Base-by-base conservation (phyloP, 2,329 filamentous ascomycete genomes). In the Hymenoscyphus fructigenus region DNA sequence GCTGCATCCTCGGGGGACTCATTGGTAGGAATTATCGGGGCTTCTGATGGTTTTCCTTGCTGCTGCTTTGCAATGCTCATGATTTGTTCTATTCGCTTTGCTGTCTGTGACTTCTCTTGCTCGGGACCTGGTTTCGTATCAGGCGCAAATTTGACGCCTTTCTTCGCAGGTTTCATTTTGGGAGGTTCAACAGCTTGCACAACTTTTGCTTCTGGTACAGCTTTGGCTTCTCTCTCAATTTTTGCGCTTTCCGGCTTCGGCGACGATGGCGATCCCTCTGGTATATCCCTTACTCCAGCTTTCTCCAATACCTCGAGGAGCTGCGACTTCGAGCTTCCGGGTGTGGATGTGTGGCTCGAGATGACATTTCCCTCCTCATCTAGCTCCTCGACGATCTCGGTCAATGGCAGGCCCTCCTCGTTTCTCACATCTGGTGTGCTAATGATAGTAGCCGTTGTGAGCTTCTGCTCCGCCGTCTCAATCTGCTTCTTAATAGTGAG, bases 361-460 rank as follows among this genome's bases (percentile, higher is more conserved):
- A 97, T 78, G 3, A 98, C 85, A 73, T 96, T 95, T 63, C 89
- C 95, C 12, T 96, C 86, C 9, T 97, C 93, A 74, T 98, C 95
- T 28, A 98, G 81, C 79, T 96, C 88, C 78, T 99, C 95, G 62
- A 92, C 82, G 69, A 99, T 98, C 72, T 98, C 95, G 36, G 91
- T 93, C 65, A 98, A 85, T 0, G 93, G 91, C 60, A 93, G 80
- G 0, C 88, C 88, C 14, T 88, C 87, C 66, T 91, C 89, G 66
- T 90, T 87, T 61, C 81, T 82, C 56, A 83, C 81, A 62, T 88
- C 86, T 0, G 88, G 84, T 28, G 88, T 83, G 63, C 83, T 84
- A 55, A 86, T 77, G 3, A 87, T 79, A 10, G 86, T 81, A 12
- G 89, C 82, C 10, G 86, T 86, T 17, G 87, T 85, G 59, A 94